Conservation (phyloP, 257 asterid genomes). For the Avicennia marina region DNA sequence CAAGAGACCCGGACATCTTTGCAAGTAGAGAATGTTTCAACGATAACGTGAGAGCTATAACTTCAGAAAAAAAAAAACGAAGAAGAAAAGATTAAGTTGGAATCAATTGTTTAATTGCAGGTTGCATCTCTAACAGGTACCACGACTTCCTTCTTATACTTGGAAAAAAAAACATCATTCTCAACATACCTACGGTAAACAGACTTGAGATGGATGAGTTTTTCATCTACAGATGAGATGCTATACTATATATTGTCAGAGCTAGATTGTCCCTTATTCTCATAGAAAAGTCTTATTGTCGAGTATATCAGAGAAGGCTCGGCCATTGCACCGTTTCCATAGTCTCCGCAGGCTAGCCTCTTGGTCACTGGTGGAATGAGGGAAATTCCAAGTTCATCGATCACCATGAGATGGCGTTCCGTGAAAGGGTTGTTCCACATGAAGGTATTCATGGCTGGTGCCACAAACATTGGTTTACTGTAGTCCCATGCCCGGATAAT, state of each 20-base stretch:
- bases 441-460: conserved; percentile 60
- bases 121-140: no score
- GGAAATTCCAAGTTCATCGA: conserved; percentile 56
- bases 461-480: conserved; percentile 52
- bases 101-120: no score
- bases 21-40: no score
- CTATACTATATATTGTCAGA: background rate
- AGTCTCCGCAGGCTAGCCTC: conserved; percentile 59
- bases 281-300: conserved; percentile 31
- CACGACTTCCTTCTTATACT: no score
- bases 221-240: no score
- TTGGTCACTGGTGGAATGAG: conserved; percentile 51
- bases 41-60: no score
- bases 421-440: conserved; percentile 64
- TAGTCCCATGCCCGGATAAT: conserved; percentile 66
- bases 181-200: no score
- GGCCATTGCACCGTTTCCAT: conserved; percentile 67
- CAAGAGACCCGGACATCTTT: no score
- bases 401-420: conserved; percentile 41
- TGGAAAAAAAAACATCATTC: no score
- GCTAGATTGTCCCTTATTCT: conserved; percentile 20
- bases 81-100: no score
- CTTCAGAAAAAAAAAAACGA: no score
- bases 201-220: no score
- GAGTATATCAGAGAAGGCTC: conserved; percentile 47